A percentile compares a stretch with the other conserved stretches of the same genome.
These are phyloP conservation scores for Mollisia scopiformis DNA, from an alignment of 2,329 filamentous ascomycete genomes.

Conservation along the genomic window DNA sequence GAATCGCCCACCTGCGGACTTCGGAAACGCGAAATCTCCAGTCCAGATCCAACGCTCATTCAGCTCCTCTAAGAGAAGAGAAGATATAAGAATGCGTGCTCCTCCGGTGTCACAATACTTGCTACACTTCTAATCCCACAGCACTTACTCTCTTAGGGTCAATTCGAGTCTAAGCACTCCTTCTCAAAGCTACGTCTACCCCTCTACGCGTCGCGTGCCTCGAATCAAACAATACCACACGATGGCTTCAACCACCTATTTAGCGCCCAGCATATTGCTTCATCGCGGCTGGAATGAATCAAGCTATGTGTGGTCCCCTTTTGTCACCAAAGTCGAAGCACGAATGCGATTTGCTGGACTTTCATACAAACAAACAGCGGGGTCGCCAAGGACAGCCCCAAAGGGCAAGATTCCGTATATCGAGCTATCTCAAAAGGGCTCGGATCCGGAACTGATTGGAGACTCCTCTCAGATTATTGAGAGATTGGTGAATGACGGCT, in stretches of 20 bases:
- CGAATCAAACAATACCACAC: neutral
- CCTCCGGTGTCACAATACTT: no score
- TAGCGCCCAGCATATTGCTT: constrained; percentile 40
- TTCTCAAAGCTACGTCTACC: no score
- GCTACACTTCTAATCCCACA: neutral
- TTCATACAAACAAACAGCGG: constrained; percentile 48
- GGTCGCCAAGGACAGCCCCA: constrained; percentile 50
- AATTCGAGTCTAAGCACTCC: no score
- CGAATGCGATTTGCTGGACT: constrained; percentile 57
- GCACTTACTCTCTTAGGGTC: neutral
- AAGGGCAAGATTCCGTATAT: constrained; percentile 65
- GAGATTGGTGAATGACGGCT: constrained; percentile 43
- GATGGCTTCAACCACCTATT: neutral
- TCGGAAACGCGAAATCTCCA: no score
- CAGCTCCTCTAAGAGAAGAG: no score
- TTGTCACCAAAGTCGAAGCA: constrained; percentile 64
- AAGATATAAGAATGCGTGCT: no score
- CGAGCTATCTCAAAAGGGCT: constrained; percentile 24
- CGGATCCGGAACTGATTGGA: constrained; percentile 35
- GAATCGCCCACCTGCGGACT: no score
- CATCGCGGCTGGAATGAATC: constrained; percentile 52
- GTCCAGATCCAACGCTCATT: no score
- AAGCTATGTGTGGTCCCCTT: constrained; percentile 55
- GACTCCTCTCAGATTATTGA: constrained; percentile 61
- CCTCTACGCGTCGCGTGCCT: neutral